Evolutionary conservation across 1,284 basidiomycete genomes (phyloP).

Genomic region (Psilocybe mexicana): DNA sequence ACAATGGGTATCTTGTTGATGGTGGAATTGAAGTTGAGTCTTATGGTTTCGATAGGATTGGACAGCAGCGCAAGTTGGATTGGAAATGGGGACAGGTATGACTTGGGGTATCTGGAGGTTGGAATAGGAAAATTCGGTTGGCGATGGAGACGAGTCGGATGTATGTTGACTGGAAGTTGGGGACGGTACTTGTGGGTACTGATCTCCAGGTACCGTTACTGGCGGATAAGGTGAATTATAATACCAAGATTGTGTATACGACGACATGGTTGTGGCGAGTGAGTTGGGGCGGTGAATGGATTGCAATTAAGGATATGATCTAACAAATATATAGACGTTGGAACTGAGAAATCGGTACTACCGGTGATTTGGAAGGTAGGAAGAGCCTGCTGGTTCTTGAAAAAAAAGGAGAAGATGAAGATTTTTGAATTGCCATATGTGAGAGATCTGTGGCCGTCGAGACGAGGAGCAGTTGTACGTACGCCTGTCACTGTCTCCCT

Average conservation of each 20-base stretch:
- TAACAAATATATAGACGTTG: neutral
- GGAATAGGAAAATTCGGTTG: neutral
- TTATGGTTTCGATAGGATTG: neutral
- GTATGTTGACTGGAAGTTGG: constrained; percentile 14
- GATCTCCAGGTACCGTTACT: neutral
- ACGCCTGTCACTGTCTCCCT: constrained; percentile 12
- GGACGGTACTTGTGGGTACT: constrained; percentile 11
- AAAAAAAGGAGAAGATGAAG: constrained; percentile 3
- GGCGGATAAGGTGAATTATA: constrained; percentile 5
- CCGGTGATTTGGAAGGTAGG: constrained; percentile 15
- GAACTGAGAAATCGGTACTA: constrained; percentile 6
- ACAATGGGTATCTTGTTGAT: constrained; percentile 5
- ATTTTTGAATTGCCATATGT: constrained; percentile 8
- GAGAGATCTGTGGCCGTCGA: constrained; percentile 9
- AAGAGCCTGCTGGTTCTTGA: constrained; percentile 11
- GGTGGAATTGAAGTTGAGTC: neutral
- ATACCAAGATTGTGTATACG: constrained; percentile 5
- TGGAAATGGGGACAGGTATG: neutral
- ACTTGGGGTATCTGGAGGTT: neutral
- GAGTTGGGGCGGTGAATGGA: neutral
- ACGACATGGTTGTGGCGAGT: neutral
- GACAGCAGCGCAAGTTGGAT: neutral
- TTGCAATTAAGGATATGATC: neutral
- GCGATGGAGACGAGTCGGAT: constrained; percentile 2
- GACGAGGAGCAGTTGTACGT: constrained; percentile 18